A percentile compares a stretch with the other conserved stretches of the same genome.
Evolutionary conservation across 208 protist genomes (phyloP).

Genomic region (Leishmania braziliensis): DNA sequence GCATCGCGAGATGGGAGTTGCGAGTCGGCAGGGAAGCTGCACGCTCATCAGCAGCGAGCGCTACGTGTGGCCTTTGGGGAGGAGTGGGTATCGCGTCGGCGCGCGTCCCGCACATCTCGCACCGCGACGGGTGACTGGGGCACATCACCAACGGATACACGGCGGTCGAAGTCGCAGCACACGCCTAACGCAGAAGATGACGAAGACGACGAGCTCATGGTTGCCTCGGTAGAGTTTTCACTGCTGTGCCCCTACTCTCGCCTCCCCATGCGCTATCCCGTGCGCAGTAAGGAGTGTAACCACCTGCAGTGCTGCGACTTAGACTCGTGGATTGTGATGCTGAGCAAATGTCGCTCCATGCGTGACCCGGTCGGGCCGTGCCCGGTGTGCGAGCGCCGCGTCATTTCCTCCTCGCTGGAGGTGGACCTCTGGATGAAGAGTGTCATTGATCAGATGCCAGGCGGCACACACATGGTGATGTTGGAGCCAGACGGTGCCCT

Average conservation of each 20-base stretch:
- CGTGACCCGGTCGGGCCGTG: constrained; percentile 85
- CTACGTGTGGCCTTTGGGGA: constrained; percentile 71
- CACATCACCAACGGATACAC: background rate
- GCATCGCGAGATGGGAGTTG: constrained; percentile 28
- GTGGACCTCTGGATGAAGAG: constrained; percentile 85
- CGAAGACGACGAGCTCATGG: constrained; percentile 59
- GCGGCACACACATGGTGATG: constrained; percentile 77
- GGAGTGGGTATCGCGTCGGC: constrained; percentile 13
- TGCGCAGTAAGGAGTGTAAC: constrained; percentile 75
- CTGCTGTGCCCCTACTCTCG: constrained; percentile 87
- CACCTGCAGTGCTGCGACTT: constrained; percentile 93
- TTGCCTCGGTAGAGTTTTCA: constrained; percentile 88
- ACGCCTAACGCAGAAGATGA: constrained; percentile 15
- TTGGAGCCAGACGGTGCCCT: constrained; percentile 77
- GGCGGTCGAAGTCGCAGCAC: constrained; percentile 10
- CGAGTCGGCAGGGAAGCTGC: constrained; percentile 27
- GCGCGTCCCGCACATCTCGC: background rate
- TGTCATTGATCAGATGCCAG: constrained; percentile 72
- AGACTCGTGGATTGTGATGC: constrained; percentile 85
- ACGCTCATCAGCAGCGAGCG: constrained; percentile 64
- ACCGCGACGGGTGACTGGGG: background rate
- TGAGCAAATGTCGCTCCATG: constrained; percentile 77
- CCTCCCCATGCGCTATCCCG: constrained; percentile 59
- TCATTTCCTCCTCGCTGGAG: constrained; percentile 76
- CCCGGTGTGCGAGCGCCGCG: constrained; percentile 82